Conservation (phyloP, 495 filamentous ascomycete genomes). For the Aspergillus olivimuriae region DNA sequence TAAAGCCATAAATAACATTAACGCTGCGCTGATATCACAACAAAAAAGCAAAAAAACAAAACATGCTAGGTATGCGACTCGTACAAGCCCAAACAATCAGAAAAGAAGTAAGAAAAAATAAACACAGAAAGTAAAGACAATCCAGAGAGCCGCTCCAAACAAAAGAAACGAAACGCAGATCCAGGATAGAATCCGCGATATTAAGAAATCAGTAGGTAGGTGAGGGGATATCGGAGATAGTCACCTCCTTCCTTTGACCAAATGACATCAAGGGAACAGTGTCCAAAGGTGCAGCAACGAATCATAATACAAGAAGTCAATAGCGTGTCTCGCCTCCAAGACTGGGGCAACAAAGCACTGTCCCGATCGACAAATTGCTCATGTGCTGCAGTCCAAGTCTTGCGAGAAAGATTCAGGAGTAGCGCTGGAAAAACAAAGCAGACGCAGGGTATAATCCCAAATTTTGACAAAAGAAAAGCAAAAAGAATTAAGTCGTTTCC, state of each 20-base stretch:
- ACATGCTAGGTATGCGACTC: slow-evolving; percentile 9
- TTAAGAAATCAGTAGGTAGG: too few species aligned
- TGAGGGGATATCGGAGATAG: too few species aligned
- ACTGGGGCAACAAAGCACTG: too few species aligned
- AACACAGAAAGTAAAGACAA: slow-evolving; percentile 5
- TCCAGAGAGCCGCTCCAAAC: slow-evolving; percentile 8
- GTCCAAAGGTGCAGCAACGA: too few species aligned
- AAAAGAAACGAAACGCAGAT: slow-evolving; percentile 3
- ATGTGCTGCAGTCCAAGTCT: too few species aligned
- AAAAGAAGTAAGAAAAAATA: slow-evolving; percentile 6
- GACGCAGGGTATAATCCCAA: slow-evolving; percentile 12
- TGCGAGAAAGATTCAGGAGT: slow-evolving; percentile 1
- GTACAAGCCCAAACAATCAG: slow-evolving; percentile 9
- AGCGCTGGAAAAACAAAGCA: neutral
- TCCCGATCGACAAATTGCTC: too few species aligned
- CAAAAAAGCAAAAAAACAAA: slow-evolving; percentile 9
- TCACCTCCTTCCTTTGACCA: too few species aligned
- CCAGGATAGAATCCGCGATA: neutral
- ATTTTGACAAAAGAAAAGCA: slow-evolving; percentile 21
- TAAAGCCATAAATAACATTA: slow-evolving; percentile 6
- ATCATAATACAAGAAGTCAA: slow-evolving; percentile 21
- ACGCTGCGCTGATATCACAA: slow-evolving; percentile 22
- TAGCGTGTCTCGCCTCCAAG: too few species aligned
- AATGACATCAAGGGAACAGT: too few species aligned
- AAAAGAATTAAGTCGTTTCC: slow-evolving; percentile 13